Evolutionary conservation across 345 rosid species (phyloP), one percentile per base, ranked within the genome.

Genomic region (Boechera stricta): DNA sequence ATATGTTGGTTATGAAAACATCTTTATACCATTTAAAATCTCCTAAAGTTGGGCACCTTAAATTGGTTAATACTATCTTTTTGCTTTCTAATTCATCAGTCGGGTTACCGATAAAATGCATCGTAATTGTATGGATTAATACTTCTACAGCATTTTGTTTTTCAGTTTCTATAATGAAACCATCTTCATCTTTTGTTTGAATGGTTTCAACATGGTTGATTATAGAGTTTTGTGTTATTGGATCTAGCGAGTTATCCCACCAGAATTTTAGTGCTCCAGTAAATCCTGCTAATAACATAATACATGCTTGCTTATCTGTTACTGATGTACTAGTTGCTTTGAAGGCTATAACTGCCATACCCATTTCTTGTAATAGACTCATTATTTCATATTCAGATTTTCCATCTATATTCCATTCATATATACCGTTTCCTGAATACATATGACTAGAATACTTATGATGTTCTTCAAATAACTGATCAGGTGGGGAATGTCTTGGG

Each of bases 141-240:
- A 52, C 57, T 52, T 52, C 13, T 24, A 52, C 32, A 3, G 32
- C 32, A 10, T 52, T 52, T 52, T 52, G 32, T 3, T 52, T 1
- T 52, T 52, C 57, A 8, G 0, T 1, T 8, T 21, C 31, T 16
- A 3, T 29, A 29, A 21, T 21, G 4, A 29, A 3, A 3, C 32
- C 32, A 29, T 29, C 32, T 29, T 29, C 11, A 8, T 21, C 56
- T 51, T 51, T 12, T 51, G 1, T 2, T 21, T 0, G 0, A 8
- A 0, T 51, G 0, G 9, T 21, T 21, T 52, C 56, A 1, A 52
- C 56, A 10, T 52, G 56, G 1, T 52, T 52, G 0, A 52, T 9
- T 3, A 52, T 52, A 0, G 6, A 9, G 0, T 52, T 5, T 24
- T 52, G 56, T 0, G 2, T 52, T 1, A 0, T 4, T 3, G 0